Evolutionary conservation across 169 alveolate genomes (phyloP), one percentile per base, ranked within the genome.

Genomic region (Eimeria praecox): DNA sequence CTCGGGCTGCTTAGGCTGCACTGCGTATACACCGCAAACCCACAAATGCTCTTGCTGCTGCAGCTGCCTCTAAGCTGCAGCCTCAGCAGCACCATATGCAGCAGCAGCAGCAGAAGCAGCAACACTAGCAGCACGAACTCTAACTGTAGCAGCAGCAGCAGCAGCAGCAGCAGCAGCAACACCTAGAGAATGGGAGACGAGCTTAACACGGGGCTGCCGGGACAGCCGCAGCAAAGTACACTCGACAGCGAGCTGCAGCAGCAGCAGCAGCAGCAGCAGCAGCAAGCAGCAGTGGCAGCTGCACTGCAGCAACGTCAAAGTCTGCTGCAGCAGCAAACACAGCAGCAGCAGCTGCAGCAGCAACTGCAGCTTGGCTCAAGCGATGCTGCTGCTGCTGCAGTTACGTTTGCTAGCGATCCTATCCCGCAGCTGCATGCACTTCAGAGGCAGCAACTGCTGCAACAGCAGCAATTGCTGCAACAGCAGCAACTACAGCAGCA

Each of bases 241-340:
- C 44, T 4, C 12, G 80, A 30, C 46, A 35, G 80, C 30, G 80
- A 35, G 44, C 14, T 38, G 85, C 87, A 77, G 87, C 87, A 40
- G 87, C 87, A 80, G 90, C 64, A 49, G 73, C 90, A 22, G 14
- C 73, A 77, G 87, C 87, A 40, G 87, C 87, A 80, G 90, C 64
- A 49, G 73, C 90, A 22, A 46, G 49, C 24, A n/a, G 33, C 56
- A 18, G 90, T 22, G 27, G 49, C 71, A 24, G 90, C 90, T 20
- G 90, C 49, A 49, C 69, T 35, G 90, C 90, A 42, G 56, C 88
- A 77, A 14, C 88, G 40, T 24, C 88, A 40, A 42, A 24, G 33
- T 38, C 4, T 33, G 88, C 62, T 20, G 90, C 90, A 49, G 90
- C 90, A 49, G 71, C 90, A 82, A 12, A 69, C 12, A 27, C 52